Conservation (phyloP, 441 rosid genomes). For the Rhodomyrtus psidioides region DNA sequence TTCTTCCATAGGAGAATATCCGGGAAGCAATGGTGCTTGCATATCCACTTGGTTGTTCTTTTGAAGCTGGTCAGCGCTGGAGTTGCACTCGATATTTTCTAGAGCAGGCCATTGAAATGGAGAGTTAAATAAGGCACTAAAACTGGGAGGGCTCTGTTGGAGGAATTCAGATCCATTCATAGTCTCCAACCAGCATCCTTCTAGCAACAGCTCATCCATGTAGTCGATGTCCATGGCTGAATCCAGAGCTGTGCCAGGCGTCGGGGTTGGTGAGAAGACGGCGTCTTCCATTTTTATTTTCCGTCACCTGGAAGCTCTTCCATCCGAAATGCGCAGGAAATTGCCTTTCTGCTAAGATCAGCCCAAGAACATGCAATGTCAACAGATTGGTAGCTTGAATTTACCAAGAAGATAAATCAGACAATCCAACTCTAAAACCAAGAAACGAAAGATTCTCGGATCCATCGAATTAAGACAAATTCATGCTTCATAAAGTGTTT, state of each 20-base stretch:
- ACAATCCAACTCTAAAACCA: neutral
- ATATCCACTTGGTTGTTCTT: constrained; percentile 24
- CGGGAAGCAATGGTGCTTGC: constrained; percentile 14
- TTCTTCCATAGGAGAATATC: constrained; percentile 11
- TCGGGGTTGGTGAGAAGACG: constrained; percentile 28
- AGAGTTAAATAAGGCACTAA: constrained; percentile 33
- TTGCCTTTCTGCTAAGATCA: neutral
- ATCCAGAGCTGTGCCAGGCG: constrained; percentile 22
- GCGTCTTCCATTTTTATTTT: constrained; percentile 45
- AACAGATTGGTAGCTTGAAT: neutral
- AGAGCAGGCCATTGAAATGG: constrained; percentile 30
- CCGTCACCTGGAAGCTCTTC: neutral
- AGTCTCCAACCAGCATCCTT: constrained; percentile 90
- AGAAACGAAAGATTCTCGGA: neutral
- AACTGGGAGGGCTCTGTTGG: constrained; percentile 27
- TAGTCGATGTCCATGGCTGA: constrained; percentile 53
- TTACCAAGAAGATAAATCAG: neutral
- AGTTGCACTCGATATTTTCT: constrained; percentile 23
- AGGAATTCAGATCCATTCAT: constrained; percentile 73
- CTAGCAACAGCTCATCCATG: constrained; percentile 69
- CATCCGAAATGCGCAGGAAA: neutral
- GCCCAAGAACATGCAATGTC: neutral
- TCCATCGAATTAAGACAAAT: neutral
- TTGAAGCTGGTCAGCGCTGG: constrained; percentile 14
- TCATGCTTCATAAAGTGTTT: neutral